Evolutionary conservation across 177 flowering plant species (phyloP).

Genomic region (Tripterygium wilfordii): DNA sequence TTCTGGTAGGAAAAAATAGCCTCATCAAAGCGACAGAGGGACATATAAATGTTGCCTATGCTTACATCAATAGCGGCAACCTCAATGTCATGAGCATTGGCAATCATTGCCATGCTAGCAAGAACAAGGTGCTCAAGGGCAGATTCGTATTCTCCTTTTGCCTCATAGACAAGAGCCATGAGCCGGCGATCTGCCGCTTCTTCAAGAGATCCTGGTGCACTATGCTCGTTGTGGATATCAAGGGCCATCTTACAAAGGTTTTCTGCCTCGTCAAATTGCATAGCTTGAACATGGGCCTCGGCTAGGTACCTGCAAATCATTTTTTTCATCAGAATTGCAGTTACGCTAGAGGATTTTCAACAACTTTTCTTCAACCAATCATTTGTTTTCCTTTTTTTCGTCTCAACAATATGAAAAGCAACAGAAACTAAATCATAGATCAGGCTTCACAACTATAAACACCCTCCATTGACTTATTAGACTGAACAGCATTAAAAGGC

Average conservation of each 20-base stretch:
- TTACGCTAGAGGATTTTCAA: too few relatives aligned
- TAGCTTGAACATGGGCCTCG: slow-evolving; percentile 34
- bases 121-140: slow-evolving; percentile 43
- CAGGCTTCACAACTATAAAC: too few relatives aligned
- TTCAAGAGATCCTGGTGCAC: slow-evolving; percentile 26
- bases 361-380: too few relatives aligned
- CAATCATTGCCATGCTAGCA: slow-evolving; percentile 36
- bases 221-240: slow-evolving; percentile 24
- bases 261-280: slow-evolving; percentile 41
- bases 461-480: too few relatives aligned
- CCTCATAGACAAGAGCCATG: slow-evolving; percentile 35
- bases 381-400: too few relatives aligned
- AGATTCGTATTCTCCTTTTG: slow-evolving; percentile 29
- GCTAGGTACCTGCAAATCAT: slow-evolving; percentile 37
- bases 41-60: slow-evolving; percentile 30
- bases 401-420: too few relatives aligned
- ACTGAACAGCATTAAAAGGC: too few relatives aligned
- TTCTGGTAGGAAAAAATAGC: slow-evolving; percentile 34
- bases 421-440: too few relatives aligned
- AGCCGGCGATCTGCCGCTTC: slow-evolving; percentile 37
- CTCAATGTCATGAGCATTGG: slow-evolving; percentile 30
- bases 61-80: slow-evolving; percentile 31
- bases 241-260: slow-evolving; percentile 26
- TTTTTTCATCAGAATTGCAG: too few relatives aligned
- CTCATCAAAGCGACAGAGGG: slow-evolving; percentile 32